phyloP scores from a whole-genome alignment of 2,329 filamentous ascomycete species.

The Pyrenochaeta sp. region DNA sequence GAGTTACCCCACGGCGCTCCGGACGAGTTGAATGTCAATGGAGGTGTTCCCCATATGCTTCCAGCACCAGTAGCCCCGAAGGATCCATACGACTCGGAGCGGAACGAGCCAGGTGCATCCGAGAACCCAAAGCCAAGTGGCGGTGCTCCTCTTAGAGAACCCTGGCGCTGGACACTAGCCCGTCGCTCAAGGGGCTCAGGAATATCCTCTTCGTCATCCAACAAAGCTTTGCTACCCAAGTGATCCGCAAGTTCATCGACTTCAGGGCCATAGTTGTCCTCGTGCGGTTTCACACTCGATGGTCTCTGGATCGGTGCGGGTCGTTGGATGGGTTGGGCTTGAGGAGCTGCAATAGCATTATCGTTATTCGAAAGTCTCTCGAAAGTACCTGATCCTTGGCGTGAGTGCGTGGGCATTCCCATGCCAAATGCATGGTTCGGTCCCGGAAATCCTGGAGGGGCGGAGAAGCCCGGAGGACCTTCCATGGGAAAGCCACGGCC shows the following conservation, averaged over 20 bases:
- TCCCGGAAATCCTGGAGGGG: slow-evolving; percentile 48
- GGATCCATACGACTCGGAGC: slow-evolving; percentile 42
- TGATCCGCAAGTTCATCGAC: slow-evolving; percentile 78
- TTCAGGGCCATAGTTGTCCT: slow-evolving; percentile 57
- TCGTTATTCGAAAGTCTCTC: slow-evolving; percentile 66
- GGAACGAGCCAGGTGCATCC: slow-evolving; percentile 38
- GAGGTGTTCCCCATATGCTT: slow-evolving; percentile 54
- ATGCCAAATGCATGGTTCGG: slow-evolving; percentile 50
- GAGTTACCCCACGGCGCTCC: slow-evolving; percentile 51
- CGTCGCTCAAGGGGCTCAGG: slow-evolving; percentile 69
- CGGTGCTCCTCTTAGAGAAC: slow-evolving; percentile 36
- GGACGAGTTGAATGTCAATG: slow-evolving; percentile 50
- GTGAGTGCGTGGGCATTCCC: slow-evolving; percentile 67
- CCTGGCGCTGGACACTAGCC: slow-evolving; percentile 47
- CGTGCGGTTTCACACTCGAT: slow-evolving; percentile 70
- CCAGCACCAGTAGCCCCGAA: slow-evolving; percentile 38
- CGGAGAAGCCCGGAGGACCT: slow-evolving; percentile 54
- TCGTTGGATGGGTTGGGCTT: slow-evolving; percentile 77
- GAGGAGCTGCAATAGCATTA: slow-evolving; percentile 54
- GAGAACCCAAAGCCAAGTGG: slow-evolving; percentile 45
- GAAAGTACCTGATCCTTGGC: slow-evolving; percentile 74
- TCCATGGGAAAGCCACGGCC: slow-evolving; percentile 64
- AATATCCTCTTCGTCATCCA: slow-evolving; percentile 64
- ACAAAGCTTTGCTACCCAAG: slow-evolving; percentile 86
- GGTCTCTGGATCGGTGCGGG: slow-evolving; percentile 90